Conservation (phyloP, 345 rosid species). For the Gossypium bickii region DNA sequence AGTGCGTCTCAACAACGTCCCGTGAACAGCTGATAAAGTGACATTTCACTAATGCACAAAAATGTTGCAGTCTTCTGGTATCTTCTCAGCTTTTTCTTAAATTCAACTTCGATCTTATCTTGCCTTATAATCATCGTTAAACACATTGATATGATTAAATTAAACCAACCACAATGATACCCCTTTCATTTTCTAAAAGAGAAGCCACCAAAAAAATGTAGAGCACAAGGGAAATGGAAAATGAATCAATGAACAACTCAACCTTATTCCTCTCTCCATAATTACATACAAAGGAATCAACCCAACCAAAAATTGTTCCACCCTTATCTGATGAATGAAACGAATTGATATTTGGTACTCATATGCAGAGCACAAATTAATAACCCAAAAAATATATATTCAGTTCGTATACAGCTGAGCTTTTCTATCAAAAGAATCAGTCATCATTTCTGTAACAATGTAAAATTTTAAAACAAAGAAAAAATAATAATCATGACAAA, state of each 20-base stretch:
- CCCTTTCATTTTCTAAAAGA: too few species aligned
- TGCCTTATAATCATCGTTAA: background rate
- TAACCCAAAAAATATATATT: background rate
- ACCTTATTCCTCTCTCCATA: constrained; percentile 19
- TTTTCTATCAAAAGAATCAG: constrained; percentile 32
- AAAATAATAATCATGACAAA: constrained; percentile 32
- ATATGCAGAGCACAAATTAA: constrained; percentile 1
- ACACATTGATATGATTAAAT: background rate
- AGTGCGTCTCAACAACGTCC: background rate
- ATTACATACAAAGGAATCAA: constrained; percentile 28
- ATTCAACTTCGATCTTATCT: background rate
- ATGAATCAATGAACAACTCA: constrained; percentile 16
- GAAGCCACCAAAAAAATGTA: background rate
- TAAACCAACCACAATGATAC: background rate
- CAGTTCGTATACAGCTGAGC: constrained; percentile 28
- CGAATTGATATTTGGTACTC: constrained; percentile 9
- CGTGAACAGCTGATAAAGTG: constrained; percentile 5
- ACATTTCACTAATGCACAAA: constrained; percentile 8
- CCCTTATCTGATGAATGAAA: background rate
- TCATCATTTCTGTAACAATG: constrained; percentile 6
- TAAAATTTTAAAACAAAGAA: background rate
- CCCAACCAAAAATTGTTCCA: constrained; percentile 39
- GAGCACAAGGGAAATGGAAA: background rate
- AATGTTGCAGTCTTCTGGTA: background rate
- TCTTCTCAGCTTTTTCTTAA: background rate